Evolutionary conservation across 352 stramenopile genomes (phyloP).

Genomic region (Globisporangium nagaii): DNA sequence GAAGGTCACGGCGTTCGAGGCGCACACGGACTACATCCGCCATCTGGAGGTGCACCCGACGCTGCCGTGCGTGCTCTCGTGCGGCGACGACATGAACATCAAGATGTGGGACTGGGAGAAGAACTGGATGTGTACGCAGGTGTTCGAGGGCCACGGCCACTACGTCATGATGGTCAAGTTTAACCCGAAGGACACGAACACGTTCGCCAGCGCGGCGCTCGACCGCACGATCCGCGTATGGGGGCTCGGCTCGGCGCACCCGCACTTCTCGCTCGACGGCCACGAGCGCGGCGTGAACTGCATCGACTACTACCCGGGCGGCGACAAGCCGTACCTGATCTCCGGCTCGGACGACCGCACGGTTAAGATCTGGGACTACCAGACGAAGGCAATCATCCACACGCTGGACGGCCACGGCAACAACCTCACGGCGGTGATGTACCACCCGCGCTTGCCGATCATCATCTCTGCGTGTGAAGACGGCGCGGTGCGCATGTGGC

Average conservation of each 20-base stretch:
- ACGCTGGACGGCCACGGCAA: slow-evolving; percentile 98
- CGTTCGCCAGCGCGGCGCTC: slow-evolving; percentile 96
- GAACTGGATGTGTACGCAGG: slow-evolving; percentile 69
- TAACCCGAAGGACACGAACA: slow-evolving; percentile 99
- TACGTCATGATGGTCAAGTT: slow-evolving; percentile 99
- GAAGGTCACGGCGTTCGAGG: slow-evolving; percentile 93
- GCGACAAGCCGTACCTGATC: slow-evolving; percentile 98
- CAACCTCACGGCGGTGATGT: slow-evolving; percentile 97
- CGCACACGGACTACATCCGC: slow-evolving; percentile 99
- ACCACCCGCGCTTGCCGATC: slow-evolving; percentile 98
- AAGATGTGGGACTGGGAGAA: slow-evolving; percentile 99
- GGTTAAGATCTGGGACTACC: slow-evolving; percentile 99
- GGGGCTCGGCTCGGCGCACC: slow-evolving; percentile 88
- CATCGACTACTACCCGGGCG: slow-evolving; percentile 98
- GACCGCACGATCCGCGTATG: slow-evolving; percentile 97
- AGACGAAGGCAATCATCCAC: slow-evolving; percentile 99
- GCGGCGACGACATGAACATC: slow-evolving; percentile 98
- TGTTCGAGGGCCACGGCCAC: slow-evolving; percentile 93
- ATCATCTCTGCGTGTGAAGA: slow-evolving; percentile 98
- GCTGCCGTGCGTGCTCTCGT: slow-evolving; percentile 95
- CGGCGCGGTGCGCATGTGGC: slow-evolving; percentile 93
- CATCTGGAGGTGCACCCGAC: slow-evolving; percentile 96
- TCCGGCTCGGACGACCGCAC: slow-evolving; percentile 95
- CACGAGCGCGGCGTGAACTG: slow-evolving; percentile 99
- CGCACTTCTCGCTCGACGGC: slow-evolving; percentile 90